phyloP scores from a whole-genome alignment of 225 moss, liverwort and hornwort genomes.

The Straminergon stramineum region DNA sequence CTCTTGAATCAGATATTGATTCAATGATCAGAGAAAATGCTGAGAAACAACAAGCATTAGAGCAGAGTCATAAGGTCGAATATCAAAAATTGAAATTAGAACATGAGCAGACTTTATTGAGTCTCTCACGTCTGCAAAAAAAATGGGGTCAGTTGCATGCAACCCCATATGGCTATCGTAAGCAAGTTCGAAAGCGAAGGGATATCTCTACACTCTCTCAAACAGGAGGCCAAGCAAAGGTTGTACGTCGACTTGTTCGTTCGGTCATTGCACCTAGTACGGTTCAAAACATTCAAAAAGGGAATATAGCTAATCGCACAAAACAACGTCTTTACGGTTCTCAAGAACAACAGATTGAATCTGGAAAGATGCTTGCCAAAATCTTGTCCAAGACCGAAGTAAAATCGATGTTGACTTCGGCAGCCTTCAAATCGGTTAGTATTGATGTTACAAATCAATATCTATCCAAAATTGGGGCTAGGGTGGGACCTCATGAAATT shows the following conservation, averaged over 20 bases:
- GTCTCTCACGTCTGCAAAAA: background rate
- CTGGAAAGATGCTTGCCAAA: background rate
- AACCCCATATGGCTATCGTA: background rate
- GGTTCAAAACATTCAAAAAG: background rate
- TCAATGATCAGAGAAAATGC: no score
- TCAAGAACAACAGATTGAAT: background rate
- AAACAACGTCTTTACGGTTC: background rate
- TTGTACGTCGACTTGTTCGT: rapidly evolving
- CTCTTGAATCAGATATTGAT: no score
- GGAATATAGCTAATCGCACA: background rate
- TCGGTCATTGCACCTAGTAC: background rate
- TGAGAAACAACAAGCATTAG: no score
- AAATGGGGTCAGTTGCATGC: background rate
- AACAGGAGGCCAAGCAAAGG: background rate
- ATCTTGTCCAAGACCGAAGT: background rate
- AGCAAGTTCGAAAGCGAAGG: background rate
- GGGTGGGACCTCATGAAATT: background rate
- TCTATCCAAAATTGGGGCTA: background rate
- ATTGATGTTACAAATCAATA: background rate
- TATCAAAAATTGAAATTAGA: no score
- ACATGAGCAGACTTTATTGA: no score
- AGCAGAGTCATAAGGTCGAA: no score
- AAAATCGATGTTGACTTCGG: background rate
- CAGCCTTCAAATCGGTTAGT: background rate
- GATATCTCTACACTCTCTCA: background rate